phyloP scores from a whole-genome alignment of 164 flowering plant genomes.

The Brasenia schreberi region DNA sequence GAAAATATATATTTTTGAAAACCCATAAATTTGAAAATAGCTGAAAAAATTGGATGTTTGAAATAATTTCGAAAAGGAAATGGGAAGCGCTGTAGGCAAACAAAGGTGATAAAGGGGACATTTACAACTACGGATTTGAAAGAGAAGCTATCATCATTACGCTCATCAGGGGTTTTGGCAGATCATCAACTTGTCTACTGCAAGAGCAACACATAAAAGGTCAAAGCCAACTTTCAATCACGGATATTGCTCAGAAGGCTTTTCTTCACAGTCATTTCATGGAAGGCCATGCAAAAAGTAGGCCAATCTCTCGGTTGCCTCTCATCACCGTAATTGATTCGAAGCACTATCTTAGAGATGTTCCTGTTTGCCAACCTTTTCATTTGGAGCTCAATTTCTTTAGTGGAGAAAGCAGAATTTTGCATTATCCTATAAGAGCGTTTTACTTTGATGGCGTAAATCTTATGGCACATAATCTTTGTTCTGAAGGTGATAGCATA shows the following conservation, averaged over 20 bases:
- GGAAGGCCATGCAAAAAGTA: constrained; percentile 95
- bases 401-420: too few species aligned
- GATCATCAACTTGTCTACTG: too few species aligned
- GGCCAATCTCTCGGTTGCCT: constrained; percentile 87
- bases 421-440: constrained; percentile 93
- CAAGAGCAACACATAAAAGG: fast-evolving
- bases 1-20: too few species aligned
- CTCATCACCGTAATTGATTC: constrained; percentile 59
- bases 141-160: too few species aligned
- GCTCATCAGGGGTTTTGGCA: too few species aligned
- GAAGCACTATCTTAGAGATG: constrained; percentile 58
- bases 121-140: too few species aligned
- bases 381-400: constrained; percentile 97
- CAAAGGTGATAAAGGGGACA: too few species aligned
- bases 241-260: constrained; percentile 68
- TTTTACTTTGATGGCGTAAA: constrained; percentile 80
- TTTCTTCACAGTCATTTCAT: constrained; percentile 96
- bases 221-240: too few species aligned
- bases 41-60: too few species aligned
- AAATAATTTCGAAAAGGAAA: too few species aligned
- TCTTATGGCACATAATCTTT: constrained; percentile 84
- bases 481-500: constrained; percentile 63
- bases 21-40: too few species aligned
- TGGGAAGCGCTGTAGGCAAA: too few species aligned
- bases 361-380: constrained; percentile 90